These are phyloP conservation scores for Hyphochytrium catenoides DNA, from an alignment of 352 stramenopile genomes.

Conservation along the genomic window DNA sequence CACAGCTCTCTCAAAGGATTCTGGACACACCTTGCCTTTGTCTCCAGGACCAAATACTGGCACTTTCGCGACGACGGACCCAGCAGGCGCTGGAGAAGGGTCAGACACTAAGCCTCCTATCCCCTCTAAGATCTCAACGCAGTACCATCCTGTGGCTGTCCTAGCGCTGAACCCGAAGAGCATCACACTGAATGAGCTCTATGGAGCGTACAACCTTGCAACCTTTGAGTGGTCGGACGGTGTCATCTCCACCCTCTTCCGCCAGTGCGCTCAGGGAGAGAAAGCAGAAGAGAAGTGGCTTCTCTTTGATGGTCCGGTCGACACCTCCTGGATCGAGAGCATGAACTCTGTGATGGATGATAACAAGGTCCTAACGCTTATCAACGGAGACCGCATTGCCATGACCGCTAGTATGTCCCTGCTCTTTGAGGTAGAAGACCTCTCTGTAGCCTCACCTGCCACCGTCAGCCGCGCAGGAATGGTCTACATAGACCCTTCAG, in stretches of 20 bases:
- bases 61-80: no score
- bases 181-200: constrained; percentile 82
- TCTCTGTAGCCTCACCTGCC: constrained; percentile 73
- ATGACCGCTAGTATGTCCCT: constrained; percentile 89
- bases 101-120: no score
- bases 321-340: constrained; percentile 89
- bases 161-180: constrained; percentile 69
- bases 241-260: constrained; percentile 80
- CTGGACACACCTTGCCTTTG: constrained; percentile 55
- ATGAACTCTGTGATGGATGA: constrained; percentile 90
- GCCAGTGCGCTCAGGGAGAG: constrained; percentile 50
- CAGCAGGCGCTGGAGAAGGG: background rate
- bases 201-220: constrained; percentile 77
- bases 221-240: constrained; percentile 88
- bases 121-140: no score
- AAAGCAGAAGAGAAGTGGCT: constrained; percentile 79
- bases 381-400: constrained; percentile 78
- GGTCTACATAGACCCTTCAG: constrained; percentile 80
- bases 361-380: constrained; percentile 84
- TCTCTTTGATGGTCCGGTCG: constrained; percentile 78
- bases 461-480: constrained; percentile 83
- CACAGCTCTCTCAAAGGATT: constrained; percentile 40
- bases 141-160: background rate
- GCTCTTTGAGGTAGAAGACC: constrained; percentile 92
- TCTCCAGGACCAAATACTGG: constrained; percentile 64